A percentile compares a stretch with the other conserved stretches of the same genome.
phyloP scores from a whole-genome alignment of 306 rosid genomes.

The Cercis canadensis region DNA sequence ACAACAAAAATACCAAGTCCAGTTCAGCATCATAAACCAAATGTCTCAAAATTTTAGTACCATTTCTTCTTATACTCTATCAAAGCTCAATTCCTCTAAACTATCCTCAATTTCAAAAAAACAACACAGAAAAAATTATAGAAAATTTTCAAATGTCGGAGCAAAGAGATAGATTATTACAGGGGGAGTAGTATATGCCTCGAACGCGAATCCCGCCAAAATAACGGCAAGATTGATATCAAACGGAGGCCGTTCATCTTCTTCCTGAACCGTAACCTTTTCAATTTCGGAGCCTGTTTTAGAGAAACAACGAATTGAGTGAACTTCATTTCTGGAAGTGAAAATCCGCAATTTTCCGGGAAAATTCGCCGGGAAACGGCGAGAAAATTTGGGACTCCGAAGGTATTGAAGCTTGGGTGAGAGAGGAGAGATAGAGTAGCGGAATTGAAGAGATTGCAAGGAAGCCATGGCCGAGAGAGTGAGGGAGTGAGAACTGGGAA shows the following conservation, averaged over 20 bases:
- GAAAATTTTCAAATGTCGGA: background rate
- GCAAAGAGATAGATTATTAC: constrained; percentile 39
- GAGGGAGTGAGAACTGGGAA: background rate
- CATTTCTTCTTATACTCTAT: background rate
- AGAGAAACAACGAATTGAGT: constrained; percentile 50
- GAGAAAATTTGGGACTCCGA: constrained; percentile 29
- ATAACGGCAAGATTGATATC: constrained; percentile 90
- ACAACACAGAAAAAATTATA: background rate
- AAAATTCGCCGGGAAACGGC: constrained; percentile 34
- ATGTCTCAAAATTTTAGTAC: background rate
- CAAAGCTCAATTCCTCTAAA: background rate
- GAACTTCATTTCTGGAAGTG: constrained; percentile 35
- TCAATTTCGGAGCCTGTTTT: constrained; percentile 53
- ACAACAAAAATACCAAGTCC: background rate
- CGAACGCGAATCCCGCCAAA: constrained; percentile 93
- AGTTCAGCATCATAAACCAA: constrained; percentile 1
- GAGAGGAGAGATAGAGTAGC: constrained; percentile 37
- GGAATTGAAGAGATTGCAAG: constrained; percentile 55
- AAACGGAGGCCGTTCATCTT: constrained; percentile 63
- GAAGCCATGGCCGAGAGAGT: constrained; percentile 59
- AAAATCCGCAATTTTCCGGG: constrained; percentile 44
- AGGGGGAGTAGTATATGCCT: constrained; percentile 80
- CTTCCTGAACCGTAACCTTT: constrained; percentile 37
- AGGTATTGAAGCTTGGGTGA: constrained; percentile 32
- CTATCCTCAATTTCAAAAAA: constrained; percentile 8